Evolutionary conservation across 2,329 filamentous ascomycete genomes (phyloP).

Genomic region (Elsinoe batatas): DNA sequence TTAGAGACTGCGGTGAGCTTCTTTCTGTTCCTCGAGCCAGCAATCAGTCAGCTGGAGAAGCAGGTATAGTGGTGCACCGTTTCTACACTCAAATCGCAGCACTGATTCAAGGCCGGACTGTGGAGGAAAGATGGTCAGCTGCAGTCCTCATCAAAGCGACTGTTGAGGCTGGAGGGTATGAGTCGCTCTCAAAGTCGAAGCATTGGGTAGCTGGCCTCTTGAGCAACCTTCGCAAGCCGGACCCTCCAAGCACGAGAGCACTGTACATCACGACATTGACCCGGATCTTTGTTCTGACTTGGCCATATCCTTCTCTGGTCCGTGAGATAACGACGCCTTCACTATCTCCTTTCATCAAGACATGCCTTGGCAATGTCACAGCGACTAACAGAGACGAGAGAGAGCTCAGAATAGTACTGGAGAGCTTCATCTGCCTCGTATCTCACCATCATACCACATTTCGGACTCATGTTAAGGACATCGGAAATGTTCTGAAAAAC

Average conservation of each 20-base stretch:
- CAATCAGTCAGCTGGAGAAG: conserved; percentile 54
- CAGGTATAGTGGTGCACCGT: conserved; percentile 64
- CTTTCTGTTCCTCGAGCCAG: conserved; percentile 52
- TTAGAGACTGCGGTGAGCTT: conserved; percentile 46
- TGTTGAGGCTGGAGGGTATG: conserved; percentile 76
- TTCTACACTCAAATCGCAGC: conserved; percentile 69
- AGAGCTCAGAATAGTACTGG: conserved; percentile 55
- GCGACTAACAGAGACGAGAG: conserved; percentile 26
- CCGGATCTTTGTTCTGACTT: conserved; percentile 73
- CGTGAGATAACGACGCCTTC: conserved; percentile 82
- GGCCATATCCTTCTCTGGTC: conserved; percentile 70
- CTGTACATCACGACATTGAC: conserved; percentile 67
- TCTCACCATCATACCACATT: conserved; percentile 77
- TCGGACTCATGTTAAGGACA: conserved; percentile 61
- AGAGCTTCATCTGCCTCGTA: conserved; percentile 61
- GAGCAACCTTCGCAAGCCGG: conserved; percentile 67
- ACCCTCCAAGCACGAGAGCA: conserved; percentile 64
- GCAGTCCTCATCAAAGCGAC: conserved; percentile 69
- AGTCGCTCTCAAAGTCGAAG: conserved; percentile 61
- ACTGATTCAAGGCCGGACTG: conserved; percentile 64
- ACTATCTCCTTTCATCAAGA: conserved; percentile 61
- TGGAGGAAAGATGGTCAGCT: conserved; percentile 67
- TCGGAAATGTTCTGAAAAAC: conserved; percentile 50
- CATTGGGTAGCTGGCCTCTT: conserved; percentile 72
- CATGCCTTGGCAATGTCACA: conserved; percentile 56